Evolutionary conservation across 192 early-diverging fungal genomes (phyloP), one percentile per base, ranked within the genome.

Genomic region (Backusella liffmaniae): DNA sequence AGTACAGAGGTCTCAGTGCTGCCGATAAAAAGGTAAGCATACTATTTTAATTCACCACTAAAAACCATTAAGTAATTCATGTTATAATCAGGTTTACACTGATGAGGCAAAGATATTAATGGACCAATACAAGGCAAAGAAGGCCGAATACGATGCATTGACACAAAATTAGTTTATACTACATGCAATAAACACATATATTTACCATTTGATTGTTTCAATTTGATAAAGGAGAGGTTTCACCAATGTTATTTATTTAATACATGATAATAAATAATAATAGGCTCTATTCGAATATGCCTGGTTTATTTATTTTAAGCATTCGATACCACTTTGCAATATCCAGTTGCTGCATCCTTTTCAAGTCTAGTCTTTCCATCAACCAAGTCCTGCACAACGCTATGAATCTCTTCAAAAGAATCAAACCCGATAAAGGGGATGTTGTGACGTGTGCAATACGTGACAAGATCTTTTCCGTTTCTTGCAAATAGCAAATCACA

Each of bases 401-500:
- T n/a, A n/a, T 80, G 53, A 2, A 88, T 81, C 35, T 85, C 76
- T 29, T 82, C 79, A 78, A 93, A 91, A 5, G 84, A 86, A 30
- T 89, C 87, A 78, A 89, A 93, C 3, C 82, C 59, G 26, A 79
- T 77, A 70, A 89, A 86, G 5, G 84, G 79, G 51, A 94, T 84
- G 39, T 84, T 84, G 72, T 94, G 84, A 3, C 83, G 76, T 66
- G 74, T 56, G 75, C 93, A 95, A 78, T 89, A 95, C 10, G 69
- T 86, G 78, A 91, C 92, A 66, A 95, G 77, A 77, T 92, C 88
- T 59, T 91, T 86, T 44, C 89, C 93, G 32, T 84, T 79, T 73
- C 92, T 88, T 7, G 93, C 93, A 82, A 95, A 94, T 41, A 95
- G 80, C 23, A 92, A 56, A 67, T 95, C 93, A 3, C 92, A 92